Evolutionary conservation across 2,329 filamentous ascomycete genomes (phyloP).

Genomic region (Stemphylium lycopersici): DNA sequence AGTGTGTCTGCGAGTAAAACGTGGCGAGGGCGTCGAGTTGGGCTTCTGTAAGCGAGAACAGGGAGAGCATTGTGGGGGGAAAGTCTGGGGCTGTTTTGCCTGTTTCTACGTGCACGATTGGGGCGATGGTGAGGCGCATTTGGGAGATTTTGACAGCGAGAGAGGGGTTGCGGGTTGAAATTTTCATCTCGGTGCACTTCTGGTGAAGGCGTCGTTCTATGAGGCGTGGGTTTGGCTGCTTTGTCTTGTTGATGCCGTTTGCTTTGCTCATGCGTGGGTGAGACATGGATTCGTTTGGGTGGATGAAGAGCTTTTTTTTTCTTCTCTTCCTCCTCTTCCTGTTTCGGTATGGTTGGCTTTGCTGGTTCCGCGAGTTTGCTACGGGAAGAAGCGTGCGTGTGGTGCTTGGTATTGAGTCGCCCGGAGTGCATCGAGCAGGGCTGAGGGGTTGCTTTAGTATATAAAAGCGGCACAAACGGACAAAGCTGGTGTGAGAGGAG

Average conservation of each 20-base stretch:
- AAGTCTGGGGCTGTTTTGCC: conserved; percentile 70
- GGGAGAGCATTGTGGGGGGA: conserved; percentile 70
- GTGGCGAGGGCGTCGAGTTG: conserved; percentile 73
- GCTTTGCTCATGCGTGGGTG: conserved; percentile 16
- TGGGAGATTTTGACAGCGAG: conserved; percentile 68
- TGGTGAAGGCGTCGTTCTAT: conserved; percentile 16
- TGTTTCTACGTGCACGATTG: conserved; percentile 65
- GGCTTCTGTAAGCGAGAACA: conserved; percentile 74
- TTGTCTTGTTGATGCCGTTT: conserved; percentile 22
- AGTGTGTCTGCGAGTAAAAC: conserved; percentile 74
- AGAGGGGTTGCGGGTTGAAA: conserved; percentile 47
- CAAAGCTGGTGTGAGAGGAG: conserved; percentile 25
- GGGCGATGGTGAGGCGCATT: conserved; percentile 69
- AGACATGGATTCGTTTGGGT: conserved; percentile 9
- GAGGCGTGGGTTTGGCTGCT: conserved; percentile 10
- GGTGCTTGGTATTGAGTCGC: conserved; percentile 2
- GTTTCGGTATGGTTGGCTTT: not conserved
- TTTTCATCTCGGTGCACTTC: conserved; percentile 1
- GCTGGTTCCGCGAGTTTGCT: conserved; percentile 14
- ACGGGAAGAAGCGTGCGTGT: not conserved
- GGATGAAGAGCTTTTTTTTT: not conserved
- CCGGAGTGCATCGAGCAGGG: conserved; percentile 18
- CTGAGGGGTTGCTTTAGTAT: conserved; percentile 22
- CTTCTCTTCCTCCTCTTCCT: not conserved
- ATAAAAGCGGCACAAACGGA: conserved; percentile 36